Percentiles rank a stretch among this genome's conserved stretches.
phyloP scores from a whole-genome alignment of 179 eudicot genomes.

The Heliamphora pulchella region DNA sequence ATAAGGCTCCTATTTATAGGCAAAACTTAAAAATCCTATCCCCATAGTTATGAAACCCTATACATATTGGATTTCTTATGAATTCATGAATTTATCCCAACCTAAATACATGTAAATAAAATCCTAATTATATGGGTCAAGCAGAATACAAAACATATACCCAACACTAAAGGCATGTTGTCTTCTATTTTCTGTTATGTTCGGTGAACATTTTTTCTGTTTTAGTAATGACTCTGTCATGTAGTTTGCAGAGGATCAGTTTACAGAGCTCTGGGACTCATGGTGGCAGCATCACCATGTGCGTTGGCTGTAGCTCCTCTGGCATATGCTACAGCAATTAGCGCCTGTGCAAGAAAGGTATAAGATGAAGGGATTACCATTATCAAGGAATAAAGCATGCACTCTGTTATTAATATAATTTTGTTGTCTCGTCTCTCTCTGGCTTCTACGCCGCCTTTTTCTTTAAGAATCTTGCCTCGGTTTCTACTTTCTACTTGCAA shows the following conservation, averaged over 20 bases:
- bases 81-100: too few relatives aligned
- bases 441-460: not conserved
- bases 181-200: not conserved
- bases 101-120: too few relatives aligned
- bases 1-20: too few relatives aligned
- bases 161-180: not conserved
- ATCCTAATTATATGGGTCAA: not conserved
- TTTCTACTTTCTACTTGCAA: not conserved
- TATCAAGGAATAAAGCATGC: not conserved
- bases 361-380: not conserved
- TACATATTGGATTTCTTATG: too few relatives aligned
- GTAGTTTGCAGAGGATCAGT: conserved; percentile 93
- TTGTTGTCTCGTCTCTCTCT: not conserved
- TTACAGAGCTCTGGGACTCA: conserved; percentile 92
- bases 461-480: not conserved
- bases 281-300: conserved; percentile 99
- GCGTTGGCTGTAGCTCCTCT: conserved; percentile 97
- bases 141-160: not conserved
- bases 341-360: conserved; percentile 98
- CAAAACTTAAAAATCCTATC: not conserved
- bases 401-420: not conserved
- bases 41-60: not conserved
- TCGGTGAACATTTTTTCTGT: not conserved
- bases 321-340: conserved; percentile 95
- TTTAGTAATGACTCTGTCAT: conserved; percentile 20